Conservation (phyloP, 345 rosid genomes). For the Aurinia saxatilis region DNA sequence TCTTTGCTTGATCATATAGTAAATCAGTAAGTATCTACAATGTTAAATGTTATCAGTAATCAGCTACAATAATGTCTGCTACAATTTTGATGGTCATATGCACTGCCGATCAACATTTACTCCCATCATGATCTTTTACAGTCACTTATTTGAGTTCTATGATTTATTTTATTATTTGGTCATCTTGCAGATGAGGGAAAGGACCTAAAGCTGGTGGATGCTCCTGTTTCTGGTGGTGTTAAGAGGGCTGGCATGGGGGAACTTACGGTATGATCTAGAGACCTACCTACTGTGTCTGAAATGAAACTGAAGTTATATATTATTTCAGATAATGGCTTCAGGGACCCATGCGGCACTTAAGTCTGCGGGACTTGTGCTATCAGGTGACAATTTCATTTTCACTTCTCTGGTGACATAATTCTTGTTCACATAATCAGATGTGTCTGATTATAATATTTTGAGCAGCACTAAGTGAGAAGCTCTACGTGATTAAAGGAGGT, state of each 20-base stretch:
- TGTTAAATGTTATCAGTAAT: neutral
- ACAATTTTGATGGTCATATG: neutral
- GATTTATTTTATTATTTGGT: conserved; percentile 4
- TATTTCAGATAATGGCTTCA: conserved; percentile 81
- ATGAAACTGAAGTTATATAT: conserved; percentile 15
- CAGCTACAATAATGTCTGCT: neutral
- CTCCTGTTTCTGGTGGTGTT: conserved; percentile 99
- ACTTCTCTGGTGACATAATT: conserved; percentile 8
- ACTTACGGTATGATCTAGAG: conserved; percentile 54
- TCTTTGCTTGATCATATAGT: neutral
- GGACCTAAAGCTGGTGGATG: conserved; percentile 83
- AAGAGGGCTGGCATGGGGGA: conserved; percentile 84
- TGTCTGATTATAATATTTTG: conserved; percentile 21
- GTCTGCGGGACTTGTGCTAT: conserved; percentile 56
- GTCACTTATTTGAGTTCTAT: neutral
- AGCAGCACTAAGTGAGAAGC: conserved; percentile 94
- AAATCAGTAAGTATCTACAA: neutral
- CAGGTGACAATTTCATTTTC: conserved; percentile 40
- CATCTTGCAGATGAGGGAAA: conserved; percentile 55
- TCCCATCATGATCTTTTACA: neutral
- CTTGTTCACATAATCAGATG: conserved; percentile 10
- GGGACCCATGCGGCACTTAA: conserved; percentile 76
- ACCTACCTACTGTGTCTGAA: conserved; percentile 1
- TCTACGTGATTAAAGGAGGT: conserved; percentile 79
- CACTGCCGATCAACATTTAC: neutral